These are phyloP conservation scores for Candolleomyces aberdarensis DNA, from an alignment of 768 basidiomycete genomes.

Conservation along the genomic window DNA sequence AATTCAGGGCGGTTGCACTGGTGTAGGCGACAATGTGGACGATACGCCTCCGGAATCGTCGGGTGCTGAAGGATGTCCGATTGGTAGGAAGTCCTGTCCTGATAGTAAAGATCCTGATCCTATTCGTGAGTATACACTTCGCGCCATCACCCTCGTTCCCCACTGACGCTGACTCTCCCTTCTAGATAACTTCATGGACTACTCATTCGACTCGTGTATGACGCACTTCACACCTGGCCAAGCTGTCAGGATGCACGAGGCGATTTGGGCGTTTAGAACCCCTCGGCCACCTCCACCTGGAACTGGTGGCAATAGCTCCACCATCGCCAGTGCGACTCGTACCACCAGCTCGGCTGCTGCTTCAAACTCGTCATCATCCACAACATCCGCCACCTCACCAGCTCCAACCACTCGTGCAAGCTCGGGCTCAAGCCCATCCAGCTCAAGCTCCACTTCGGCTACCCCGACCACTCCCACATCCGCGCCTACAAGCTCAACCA, in stretches of 20 bases:
- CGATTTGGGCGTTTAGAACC: slow-evolving; percentile 12
- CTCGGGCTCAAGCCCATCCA: too few relatives aligned
- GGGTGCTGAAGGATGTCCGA: slow-evolving; percentile 35
- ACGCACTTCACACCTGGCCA: slow-evolving; percentile 44
- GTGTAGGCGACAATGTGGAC: slow-evolving; percentile 36
- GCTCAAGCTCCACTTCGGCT: too few relatives aligned
- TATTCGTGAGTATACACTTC: slow-evolving; percentile 26
- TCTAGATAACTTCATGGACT: slow-evolving; percentile 46
- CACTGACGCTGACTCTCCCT: too few relatives aligned
- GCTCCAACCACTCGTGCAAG: too few relatives aligned
- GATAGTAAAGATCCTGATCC: slow-evolving; percentile 33
- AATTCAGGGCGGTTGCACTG: slow-evolving; percentile 26
- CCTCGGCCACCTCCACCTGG: not conserved
- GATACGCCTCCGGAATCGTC: slow-evolving; percentile 41
- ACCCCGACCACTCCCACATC: too few relatives aligned
- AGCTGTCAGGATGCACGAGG: slow-evolving; percentile 29
- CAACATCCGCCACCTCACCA: too few relatives aligned
- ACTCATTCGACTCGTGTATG: slow-evolving; percentile 44
- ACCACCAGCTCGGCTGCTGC: too few relatives aligned
- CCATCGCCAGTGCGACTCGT: too few relatives aligned
- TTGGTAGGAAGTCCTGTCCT: slow-evolving; percentile 27
- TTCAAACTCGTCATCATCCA: too few relatives aligned
- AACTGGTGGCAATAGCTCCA: too few relatives aligned
- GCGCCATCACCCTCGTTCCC: too few relatives aligned
- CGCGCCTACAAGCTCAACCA: too few relatives aligned